A percentile compares a stretch with the other conserved stretches of the same genome.
phyloP scores from a whole-genome alignment of 1,139 yeast species.

The Keqinozyma sinolaborantium region DNA sequence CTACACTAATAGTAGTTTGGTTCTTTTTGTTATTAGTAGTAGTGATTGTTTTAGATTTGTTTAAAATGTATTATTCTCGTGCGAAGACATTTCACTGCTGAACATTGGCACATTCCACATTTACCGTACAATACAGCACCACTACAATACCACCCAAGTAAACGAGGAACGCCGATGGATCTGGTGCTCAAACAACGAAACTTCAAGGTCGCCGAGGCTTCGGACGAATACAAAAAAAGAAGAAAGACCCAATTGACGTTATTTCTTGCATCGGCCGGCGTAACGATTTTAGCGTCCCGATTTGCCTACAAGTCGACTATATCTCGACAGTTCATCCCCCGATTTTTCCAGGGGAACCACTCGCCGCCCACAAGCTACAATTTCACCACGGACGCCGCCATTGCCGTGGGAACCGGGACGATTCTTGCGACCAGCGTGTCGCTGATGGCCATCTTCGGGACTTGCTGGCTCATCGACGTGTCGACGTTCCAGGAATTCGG shows the following conservation, averaged over 20 bases:
- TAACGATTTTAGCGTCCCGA: conserved; percentile 70
- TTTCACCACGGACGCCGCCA: conserved; percentile 78
- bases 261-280: conserved; percentile 69
- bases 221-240: conserved; percentile 47
- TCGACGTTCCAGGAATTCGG: conserved; percentile 70
- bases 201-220: conserved; percentile 37
- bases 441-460: conserved; percentile 70
- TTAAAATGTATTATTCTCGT: not conserved
- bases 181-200: too few relatives aligned
- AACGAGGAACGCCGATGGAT: too few relatives aligned
- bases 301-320: conserved; percentile 73
- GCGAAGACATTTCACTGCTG: not conserved
- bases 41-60: not conserved
- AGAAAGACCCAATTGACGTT: conserved; percentile 69
- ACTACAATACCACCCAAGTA: too few relatives aligned
- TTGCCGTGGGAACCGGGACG: conserved; percentile 82
- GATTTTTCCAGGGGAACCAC: conserved; percentile 80
- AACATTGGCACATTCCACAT: too few relatives aligned
- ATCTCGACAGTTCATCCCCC: conserved; percentile 73
- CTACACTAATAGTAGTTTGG: not conserved
- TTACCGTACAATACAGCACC: too few relatives aligned
- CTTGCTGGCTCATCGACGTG: conserved; percentile 78
- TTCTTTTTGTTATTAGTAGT: not conserved
- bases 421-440: conserved; percentile 69
- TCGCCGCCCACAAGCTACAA: conserved; percentile 74